Evolutionary conservation across 2,329 filamentous ascomycete genomes (phyloP).

Genomic region (Scortechinia acanthostroma): DNA sequence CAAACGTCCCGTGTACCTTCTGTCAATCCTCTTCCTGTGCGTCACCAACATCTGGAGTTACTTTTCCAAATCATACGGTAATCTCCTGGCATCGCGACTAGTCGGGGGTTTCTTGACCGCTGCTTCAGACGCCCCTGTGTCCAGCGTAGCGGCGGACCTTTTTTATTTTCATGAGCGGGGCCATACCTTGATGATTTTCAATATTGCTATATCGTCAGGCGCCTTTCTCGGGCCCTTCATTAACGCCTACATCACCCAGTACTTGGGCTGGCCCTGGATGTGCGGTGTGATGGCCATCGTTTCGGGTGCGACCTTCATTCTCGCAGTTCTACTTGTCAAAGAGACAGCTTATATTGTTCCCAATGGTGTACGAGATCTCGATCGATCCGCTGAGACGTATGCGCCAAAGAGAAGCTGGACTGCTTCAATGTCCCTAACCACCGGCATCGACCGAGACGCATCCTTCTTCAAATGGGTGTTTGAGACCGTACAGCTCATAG

Average conservation of each 20-base stretch:
- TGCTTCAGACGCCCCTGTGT: constrained; percentile 23
- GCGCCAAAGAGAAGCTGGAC: no score
- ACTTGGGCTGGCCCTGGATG: constrained; percentile 13
- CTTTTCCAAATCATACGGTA: constrained; percentile 12
- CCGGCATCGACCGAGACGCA: constrained; percentile 11
- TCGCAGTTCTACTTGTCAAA: constrained; percentile 12
- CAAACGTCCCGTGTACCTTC: constrained; percentile 24
- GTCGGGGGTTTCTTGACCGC: constrained; percentile 15
- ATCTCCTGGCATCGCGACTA: constrained; percentile 15
- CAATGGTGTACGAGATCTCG: no score
- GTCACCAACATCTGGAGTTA: constrained; percentile 23
- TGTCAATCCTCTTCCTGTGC: constrained; percentile 18
- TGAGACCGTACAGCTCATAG: constrained; percentile 12
- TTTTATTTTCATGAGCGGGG: constrained; percentile 21
- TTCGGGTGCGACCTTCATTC: constrained; percentile 11
- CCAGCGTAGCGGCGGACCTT: constrained; percentile 22
- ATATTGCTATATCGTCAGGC: constrained; percentile 21
- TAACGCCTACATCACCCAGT: constrained; percentile 14
- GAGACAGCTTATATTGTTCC: constrained; percentile 14
- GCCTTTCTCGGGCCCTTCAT: constrained; percentile 25
- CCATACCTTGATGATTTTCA: constrained; percentile 25
- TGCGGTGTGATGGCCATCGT: constrained; percentile 15
- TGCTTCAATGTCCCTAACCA: constrained; percentile 4
- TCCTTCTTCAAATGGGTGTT: no score
- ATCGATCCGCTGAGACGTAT: no score